These are phyloP conservation scores for Malassezia globosa DNA, from an alignment of 1,284 basidiomycete genomes.

Conservation along the genomic window DNA sequence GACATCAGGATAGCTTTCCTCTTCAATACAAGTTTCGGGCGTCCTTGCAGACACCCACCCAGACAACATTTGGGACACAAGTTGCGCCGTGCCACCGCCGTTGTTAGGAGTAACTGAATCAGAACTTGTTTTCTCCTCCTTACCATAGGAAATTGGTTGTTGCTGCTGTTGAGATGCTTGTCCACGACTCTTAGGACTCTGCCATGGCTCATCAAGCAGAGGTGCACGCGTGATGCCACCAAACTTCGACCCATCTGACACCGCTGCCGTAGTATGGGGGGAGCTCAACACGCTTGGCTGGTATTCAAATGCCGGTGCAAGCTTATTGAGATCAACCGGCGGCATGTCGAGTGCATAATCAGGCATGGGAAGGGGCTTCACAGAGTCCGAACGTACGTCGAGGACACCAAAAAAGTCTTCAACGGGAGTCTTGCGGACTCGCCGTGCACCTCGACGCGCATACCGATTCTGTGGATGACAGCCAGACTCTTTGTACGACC, in stretches of 20 bases:
- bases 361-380: constrained; percentile 11
- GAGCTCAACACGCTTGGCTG: neutral
- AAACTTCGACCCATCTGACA: neutral
- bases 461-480: neutral
- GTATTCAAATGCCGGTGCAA: neutral
- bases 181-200: neutral
- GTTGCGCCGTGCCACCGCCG: neutral
- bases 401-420: constrained; percentile 19
- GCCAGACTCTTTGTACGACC: constrained; percentile 5
- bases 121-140: neutral
- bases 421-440: neutral
- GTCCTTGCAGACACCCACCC: neutral
- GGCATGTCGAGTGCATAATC: constrained; percentile 15
- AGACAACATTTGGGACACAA: neutral
- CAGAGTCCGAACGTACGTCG: neutral
- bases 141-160: too few species aligned
- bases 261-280: neutral
- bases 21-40: neutral
- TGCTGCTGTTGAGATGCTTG: neutral
- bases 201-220: constrained; percentile 1
- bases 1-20: neutral
- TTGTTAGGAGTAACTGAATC: neutral
- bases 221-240: neutral
- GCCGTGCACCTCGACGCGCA: constrained; percentile 12
- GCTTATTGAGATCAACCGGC: constrained; percentile 3